phyloP scores from a whole-genome alignment of 495 filamentous ascomycete genomes.

The Aspergillus biplanus region DNA sequence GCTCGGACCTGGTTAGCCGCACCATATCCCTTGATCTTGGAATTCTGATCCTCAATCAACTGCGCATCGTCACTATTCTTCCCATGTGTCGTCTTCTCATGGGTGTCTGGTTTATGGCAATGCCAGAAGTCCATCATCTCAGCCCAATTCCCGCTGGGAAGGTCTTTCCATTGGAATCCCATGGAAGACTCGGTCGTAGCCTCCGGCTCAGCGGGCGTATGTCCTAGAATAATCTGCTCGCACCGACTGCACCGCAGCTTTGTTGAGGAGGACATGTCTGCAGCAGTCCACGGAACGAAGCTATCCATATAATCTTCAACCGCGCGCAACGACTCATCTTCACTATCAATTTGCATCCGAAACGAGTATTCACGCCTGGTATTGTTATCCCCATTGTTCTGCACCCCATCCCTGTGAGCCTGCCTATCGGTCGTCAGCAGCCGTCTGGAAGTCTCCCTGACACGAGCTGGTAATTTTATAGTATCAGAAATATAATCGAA shows the following conservation, averaged over 20 bases:
- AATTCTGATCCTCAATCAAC: constrained; percentile 40
- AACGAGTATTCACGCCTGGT: constrained; percentile 54
- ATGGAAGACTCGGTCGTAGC: neutral
- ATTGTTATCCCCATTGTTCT: neutral
- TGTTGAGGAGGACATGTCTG: constrained; percentile 55
- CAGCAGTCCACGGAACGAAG: constrained; percentile 74
- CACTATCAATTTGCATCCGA: constrained; percentile 65
- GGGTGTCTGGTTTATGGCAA: constrained; percentile 83
- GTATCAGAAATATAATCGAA: constrained; percentile 45
- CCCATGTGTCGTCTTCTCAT: constrained; percentile 41
- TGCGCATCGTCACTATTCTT: constrained; percentile 29
- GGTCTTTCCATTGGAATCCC: constrained; percentile 78
- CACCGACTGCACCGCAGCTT: constrained; percentile 71
- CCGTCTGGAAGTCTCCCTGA: constrained; percentile 42
- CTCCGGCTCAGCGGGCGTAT: neutral
- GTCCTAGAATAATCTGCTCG: constrained; percentile 33
- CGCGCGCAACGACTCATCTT: constrained; percentile 30
- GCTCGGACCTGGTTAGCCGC: constrained; percentile 71
- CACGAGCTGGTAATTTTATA: constrained; percentile 68
- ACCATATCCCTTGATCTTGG: constrained; percentile 71
- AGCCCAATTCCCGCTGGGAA: constrained; percentile 96
- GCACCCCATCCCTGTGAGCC: constrained; percentile 6
- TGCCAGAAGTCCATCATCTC: constrained; percentile 99
- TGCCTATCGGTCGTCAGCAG: constrained; percentile 17
- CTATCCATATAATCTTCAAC: constrained; percentile 40